Conservation (phyloP, 345 rosid genomes). For the Ailanthus altissimus region DNA sequence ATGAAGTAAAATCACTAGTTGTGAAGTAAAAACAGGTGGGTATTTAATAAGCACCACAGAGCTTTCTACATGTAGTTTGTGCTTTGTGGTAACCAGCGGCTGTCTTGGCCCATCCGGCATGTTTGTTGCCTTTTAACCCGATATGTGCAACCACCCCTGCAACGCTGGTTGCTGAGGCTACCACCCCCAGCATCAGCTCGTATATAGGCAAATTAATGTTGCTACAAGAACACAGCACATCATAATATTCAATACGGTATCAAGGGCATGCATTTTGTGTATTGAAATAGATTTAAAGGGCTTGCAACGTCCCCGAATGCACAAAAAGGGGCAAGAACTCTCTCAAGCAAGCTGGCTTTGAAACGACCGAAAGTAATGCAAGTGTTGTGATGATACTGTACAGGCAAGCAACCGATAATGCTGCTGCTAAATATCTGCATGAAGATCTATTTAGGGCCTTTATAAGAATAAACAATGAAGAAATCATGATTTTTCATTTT, state of each 20-base stretch:
- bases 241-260: background rate
- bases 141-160: constrained; percentile 71
- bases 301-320: constrained; percentile 59
- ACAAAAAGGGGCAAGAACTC: constrained; percentile 39
- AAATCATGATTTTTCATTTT: too few relatives aligned
- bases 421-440: constrained; percentile 67
- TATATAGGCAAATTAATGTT: background rate
- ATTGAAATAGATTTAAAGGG: background rate
- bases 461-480: background rate
- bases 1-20: too few relatives aligned
- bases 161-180: constrained; percentile 76
- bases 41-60: constrained; percentile 29
- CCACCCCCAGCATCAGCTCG: constrained; percentile 68
- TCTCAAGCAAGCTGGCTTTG: constrained; percentile 35
- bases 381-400: constrained; percentile 56
- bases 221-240: too few relatives aligned
- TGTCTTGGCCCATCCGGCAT: constrained; percentile 49
- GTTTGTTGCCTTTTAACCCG: constrained; percentile 67
- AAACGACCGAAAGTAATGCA: constrained; percentile 47
- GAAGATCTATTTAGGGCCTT: too few relatives aligned
- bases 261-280: background rate
- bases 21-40: too few relatives aligned
- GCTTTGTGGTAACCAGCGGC: constrained; percentile 56
- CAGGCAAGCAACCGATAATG: constrained; percentile 55
- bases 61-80: constrained; percentile 53